Evolutionary conservation across 176 grass and related monocot species (phyloP).

Genomic region (Aechmea fasciata): DNA sequence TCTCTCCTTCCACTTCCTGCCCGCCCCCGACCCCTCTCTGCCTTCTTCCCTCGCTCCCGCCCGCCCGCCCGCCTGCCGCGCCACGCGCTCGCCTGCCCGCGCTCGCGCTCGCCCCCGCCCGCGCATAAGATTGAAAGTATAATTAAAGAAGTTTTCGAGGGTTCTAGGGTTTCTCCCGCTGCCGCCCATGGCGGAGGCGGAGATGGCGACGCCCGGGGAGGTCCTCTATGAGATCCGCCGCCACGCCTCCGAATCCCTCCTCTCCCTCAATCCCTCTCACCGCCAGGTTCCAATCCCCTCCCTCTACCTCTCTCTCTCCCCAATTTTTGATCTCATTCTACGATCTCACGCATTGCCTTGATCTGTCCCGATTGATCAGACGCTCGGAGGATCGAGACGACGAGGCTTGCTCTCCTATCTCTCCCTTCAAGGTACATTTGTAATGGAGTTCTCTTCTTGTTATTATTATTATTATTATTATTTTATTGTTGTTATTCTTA

Average conservation of each 20-base stretch:
- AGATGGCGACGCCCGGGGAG: neutral
- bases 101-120: too few relatives aligned
- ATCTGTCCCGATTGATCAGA: slow-evolving; percentile 12
- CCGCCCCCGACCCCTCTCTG: too few relatives aligned
- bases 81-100: too few relatives aligned
- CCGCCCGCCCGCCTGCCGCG: too few relatives aligned
- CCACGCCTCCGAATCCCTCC: slow-evolving; percentile 24
- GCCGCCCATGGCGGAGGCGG: neutral
- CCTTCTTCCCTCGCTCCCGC: too few relatives aligned
- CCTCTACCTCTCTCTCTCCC: neutral
- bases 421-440: slow-evolving; percentile 46
- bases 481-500: neutral
- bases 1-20: too few relatives aligned
- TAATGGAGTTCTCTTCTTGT: neutral
- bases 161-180: too few relatives aligned
- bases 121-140: too few relatives aligned
- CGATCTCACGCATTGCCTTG: neutral
- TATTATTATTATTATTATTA: neutral
- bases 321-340: neutral
- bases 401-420: slow-evolving; percentile 59
- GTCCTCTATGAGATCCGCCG: slow-evolving; percentile 48
- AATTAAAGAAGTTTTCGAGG: too few relatives aligned
- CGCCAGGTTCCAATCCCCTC: slow-evolving; percentile 12
- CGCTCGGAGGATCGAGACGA: slow-evolving; percentile 13
- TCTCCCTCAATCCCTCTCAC: neutral